Conservation (phyloP, 768 basidiomycete genomes). For the Dacryopinax primogenitus region DNA sequence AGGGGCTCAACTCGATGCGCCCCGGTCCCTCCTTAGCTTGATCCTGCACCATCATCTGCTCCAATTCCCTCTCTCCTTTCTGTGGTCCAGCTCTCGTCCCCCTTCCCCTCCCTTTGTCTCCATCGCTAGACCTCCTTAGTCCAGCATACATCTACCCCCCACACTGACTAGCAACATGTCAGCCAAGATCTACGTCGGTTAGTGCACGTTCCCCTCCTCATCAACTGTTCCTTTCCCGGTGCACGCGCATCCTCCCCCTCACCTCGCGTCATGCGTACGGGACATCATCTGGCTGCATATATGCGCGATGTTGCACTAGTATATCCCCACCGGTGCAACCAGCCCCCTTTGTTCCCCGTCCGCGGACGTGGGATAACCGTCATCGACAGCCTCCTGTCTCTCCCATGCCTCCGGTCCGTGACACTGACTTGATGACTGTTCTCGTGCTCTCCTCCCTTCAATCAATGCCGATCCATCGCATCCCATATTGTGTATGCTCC, state of each 20-base stretch:
- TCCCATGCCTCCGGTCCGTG: conserved; percentile 18
- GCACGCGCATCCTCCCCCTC: conserved; percentile 34
- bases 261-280: conserved; percentile 27
- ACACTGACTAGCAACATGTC: conserved; percentile 38
- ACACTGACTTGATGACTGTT: conserved; percentile 10
- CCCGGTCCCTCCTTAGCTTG: neutral
- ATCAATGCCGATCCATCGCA: too few relatives aligned
- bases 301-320: neutral
- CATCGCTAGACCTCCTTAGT: conserved; percentile 5
- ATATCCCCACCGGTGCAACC: neutral
- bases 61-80: neutral
- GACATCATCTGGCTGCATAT: neutral
- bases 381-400: neutral
- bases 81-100: neutral
- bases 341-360: neutral
- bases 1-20: conserved; percentile 3
- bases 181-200: conserved; percentile 86
- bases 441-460: neutral
- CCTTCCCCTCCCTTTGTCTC: neutral
- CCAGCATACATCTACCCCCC: neutral
- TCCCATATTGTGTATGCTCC: conserved; percentile 39
- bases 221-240: neutral
- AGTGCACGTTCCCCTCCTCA: conserved; percentile 46
- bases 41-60: neutral
- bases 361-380: neutral